phyloP scores from a whole-genome alignment of 2,329 filamentous ascomycete genomes.

The Pestalotiopsis sp. region DNA sequence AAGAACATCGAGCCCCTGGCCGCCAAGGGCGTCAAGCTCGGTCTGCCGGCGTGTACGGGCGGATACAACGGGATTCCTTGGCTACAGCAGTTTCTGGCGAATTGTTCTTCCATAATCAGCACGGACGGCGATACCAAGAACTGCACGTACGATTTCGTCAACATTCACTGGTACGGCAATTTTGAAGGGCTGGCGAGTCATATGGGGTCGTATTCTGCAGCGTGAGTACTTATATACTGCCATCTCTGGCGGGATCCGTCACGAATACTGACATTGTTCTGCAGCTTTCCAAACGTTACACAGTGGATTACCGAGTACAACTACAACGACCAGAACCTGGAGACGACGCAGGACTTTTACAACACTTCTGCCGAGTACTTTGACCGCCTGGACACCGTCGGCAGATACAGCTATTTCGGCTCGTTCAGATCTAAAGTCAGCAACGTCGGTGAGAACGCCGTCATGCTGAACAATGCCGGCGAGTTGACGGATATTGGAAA shows the following conservation, averaged over 20 bases:
- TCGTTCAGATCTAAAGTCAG: conserved; percentile 70
- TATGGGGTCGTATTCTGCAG: conserved; percentile 59
- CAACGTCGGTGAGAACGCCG: conserved; percentile 74
- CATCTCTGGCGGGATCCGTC: too few relatives aligned
- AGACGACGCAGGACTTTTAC: conserved; percentile 65
- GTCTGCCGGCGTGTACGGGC: conserved; percentile 72
- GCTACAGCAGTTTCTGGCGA: conserved; percentile 66
- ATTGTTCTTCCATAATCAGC: conserved; percentile 64
- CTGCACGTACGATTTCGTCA: conserved; percentile 66
- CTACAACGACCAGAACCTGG: conserved; percentile 57
- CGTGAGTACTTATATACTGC: conserved; percentile 37
- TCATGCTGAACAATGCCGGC: conserved; percentile 70
- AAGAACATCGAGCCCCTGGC: conserved; percentile 71
- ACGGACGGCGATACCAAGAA: conserved; percentile 41
- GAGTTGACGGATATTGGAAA: conserved; percentile 74
- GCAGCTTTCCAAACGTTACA: conserved; percentile 59
- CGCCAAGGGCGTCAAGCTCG: conserved; percentile 65
- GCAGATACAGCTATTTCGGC: conserved; percentile 75
- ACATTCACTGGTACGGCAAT: conserved; percentile 70
- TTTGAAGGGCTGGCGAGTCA: conserved; percentile 70
- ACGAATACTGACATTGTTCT: background rate
- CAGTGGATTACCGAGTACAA: conserved; percentile 85
- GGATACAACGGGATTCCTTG: conserved; percentile 62
- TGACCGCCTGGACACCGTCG: conserved; percentile 64
- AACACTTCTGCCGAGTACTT: conserved; percentile 69